phyloP scores from a whole-genome alignment of 2,329 filamentous ascomycete genomes.

The Zymoseptoria pseudotritici region DNA sequence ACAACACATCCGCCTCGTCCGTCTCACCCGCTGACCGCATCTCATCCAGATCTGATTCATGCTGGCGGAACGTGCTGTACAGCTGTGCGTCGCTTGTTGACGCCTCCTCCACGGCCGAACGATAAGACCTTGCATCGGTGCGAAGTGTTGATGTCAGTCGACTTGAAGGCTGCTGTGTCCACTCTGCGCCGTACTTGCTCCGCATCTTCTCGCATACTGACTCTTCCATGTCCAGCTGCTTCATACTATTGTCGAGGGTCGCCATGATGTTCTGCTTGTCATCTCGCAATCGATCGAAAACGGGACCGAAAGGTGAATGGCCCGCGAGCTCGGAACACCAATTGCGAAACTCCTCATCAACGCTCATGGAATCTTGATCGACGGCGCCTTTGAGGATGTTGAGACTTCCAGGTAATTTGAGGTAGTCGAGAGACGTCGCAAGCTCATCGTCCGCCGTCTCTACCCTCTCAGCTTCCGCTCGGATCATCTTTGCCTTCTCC shows the following conservation, averaged over 20 bases:
- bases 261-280: slow-evolving; percentile 69
- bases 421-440: slow-evolving; percentile 87
- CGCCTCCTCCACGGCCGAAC: slow-evolving; percentile 83
- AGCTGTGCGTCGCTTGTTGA: slow-evolving; percentile 78
- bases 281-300: slow-evolving; percentile 69
- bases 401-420: slow-evolving; percentile 71
- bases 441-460: slow-evolving; percentile 92
- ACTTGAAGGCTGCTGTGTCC: slow-evolving; percentile 94
- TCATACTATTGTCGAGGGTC: slow-evolving; percentile 70
- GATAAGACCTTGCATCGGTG: slow-evolving; percentile 79
- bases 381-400: slow-evolving; percentile 89
- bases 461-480: slow-evolving; percentile 87
- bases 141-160: slow-evolving; percentile 80
- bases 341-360: slow-evolving; percentile 82
- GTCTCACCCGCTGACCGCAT: slow-evolving; percentile 85
- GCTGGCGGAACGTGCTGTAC: slow-evolving; percentile 73
- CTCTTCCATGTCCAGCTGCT: slow-evolving; percentile 93
- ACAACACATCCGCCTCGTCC: slow-evolving; percentile 80
- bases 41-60: slow-evolving; percentile 84
- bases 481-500: slow-evolving; percentile 91
- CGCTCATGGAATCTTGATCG: slow-evolving; percentile 72
- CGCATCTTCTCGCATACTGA: slow-evolving; percentile 99
- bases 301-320: slow-evolving; percentile 68
- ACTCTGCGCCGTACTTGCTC: slow-evolving; percentile 89
- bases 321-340: slow-evolving; percentile 93